Percentiles rank a stretch among this genome's conserved stretches.
These are phyloP conservation scores for Stenogyne calaminthoides DNA, from an alignment of 305 asterid species.

Conservation along the genomic window DNA sequence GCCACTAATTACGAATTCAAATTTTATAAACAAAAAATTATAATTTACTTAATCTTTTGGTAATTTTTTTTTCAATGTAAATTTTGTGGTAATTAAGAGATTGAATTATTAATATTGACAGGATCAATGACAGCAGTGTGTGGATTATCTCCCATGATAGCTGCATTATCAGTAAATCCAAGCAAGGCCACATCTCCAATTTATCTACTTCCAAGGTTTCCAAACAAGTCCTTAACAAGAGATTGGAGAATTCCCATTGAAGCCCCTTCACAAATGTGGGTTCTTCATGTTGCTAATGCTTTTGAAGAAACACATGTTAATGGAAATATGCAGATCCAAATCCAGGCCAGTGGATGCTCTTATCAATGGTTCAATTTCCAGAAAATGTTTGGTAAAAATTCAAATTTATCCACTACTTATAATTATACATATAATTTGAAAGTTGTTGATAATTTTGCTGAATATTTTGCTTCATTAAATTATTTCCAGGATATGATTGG, in stretches of 20 bases:
- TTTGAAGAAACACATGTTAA: conserved; percentile 48
- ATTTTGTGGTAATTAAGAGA: too few species aligned
- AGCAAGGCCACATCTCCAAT: conserved; percentile 87
- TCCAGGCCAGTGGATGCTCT: conserved; percentile 88
- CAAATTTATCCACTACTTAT: background rate
- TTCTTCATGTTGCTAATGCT: conserved; percentile 88
- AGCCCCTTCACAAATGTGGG: conserved; percentile 94
- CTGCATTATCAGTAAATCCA: conserved; percentile 77
- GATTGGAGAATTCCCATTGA: conserved; percentile 90
- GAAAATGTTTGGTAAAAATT: conserved; percentile 78
- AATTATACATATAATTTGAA: too few species aligned
- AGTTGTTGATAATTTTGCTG: too few species aligned
- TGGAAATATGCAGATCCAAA: conserved; percentile 59
- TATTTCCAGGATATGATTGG: conserved; percentile 84
- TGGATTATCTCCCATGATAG: conserved; percentile 92
- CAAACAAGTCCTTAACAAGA: conserved; percentile 31
- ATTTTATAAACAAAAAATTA: too few species aligned
- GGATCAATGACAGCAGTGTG: conserved; percentile 91
- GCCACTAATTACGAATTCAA: too few species aligned
- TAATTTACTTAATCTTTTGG: too few species aligned
- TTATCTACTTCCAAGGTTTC: conserved; percentile 73
- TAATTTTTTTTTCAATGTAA: too few species aligned
- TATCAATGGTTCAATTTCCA: conserved; percentile 96
- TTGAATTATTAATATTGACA: conserved; percentile 32
- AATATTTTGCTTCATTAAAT: background rate